Evolutionary conservation across 495 filamentous ascomycete genomes (phyloP), one percentile per base, ranked within the genome.

Genomic region (Recurvomyces mirabilis): DNA sequence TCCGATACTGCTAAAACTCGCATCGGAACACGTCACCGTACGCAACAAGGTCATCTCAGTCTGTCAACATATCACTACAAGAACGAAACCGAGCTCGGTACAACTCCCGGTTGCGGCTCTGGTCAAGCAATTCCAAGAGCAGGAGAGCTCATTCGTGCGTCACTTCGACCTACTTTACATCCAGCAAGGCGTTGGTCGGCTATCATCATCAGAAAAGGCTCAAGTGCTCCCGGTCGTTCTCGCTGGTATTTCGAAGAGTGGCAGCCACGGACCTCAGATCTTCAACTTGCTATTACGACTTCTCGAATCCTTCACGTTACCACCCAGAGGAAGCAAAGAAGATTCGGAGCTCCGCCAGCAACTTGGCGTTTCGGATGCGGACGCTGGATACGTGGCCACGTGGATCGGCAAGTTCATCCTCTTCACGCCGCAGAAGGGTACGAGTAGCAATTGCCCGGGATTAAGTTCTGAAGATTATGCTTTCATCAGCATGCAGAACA

Each of bases 91-190:
- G 57, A 73, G 72, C 49, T 71, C 79, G 13, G 82, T 94, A 45
- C 72, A 83, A 47, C 71, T 98, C 9, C 91, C 91, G 10, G 88
- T 98, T 20, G 71, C 75, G 7, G 76, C 78, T 14, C 70, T 98
- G 19, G 61, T 95, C 45, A 82, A 82, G 51, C 91, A 95, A 58
- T 95, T 89, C 70, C 95, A 94, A 56, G 79, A 81, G 18, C 75
- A 78, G 39, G 58, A 68, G 5, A 69, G 69, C 32, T 69, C 81
- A 1, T 71, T 94, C 5, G 73, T 98, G 38, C 76, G 82, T 46
- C 83, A 94, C 57, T 85, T 94, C 60, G 91, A 95, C 66, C 60
- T 96, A 40, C 67, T 81, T 23, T 94, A 93, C 61, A 78, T 94
- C 23, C 85, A 93, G 54, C 83, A 91, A 59, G 87, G 89, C 25